These are phyloP conservation scores for Litchi chinensis DNA, from an alignment of 345 rosid genomes.

Conservation along the genomic window DNA sequence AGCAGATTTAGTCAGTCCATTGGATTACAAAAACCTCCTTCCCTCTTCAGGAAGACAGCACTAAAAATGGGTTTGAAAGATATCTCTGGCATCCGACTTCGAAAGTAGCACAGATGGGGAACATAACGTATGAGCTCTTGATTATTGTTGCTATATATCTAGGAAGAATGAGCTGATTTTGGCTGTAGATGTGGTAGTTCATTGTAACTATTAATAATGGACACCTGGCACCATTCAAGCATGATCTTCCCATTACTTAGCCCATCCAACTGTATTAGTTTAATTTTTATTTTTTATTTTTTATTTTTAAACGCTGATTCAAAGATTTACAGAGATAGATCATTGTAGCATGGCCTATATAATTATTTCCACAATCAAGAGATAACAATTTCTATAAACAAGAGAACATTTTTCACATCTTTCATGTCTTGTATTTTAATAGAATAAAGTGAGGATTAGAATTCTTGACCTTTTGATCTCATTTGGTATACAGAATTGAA, in stretches of 20 bases:
- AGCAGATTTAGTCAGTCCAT: constrained; percentile 71
- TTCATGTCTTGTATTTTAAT: too few relatives aligned
- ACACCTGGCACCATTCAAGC: neutral
- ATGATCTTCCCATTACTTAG: neutral
- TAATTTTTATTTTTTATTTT: too few relatives aligned
- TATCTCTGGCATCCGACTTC: constrained; percentile 66
- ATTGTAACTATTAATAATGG: too few relatives aligned
- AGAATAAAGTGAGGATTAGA: too few relatives aligned
- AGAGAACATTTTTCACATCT: too few relatives aligned
- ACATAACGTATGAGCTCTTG: neutral
- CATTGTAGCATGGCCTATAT: too few relatives aligned
- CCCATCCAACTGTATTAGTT: neutral
- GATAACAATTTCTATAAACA: too few relatives aligned
- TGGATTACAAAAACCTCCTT: constrained; percentile 78
- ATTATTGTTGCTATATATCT: neutral
- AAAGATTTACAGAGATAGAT: too few relatives aligned
- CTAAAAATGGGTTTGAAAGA: constrained; percentile 94
- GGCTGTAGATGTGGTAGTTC: neutral
- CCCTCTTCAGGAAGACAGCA: constrained; percentile 81
- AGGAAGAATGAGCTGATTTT: neutral
- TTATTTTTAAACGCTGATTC: too few relatives aligned
- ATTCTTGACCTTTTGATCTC: too few relatives aligned
- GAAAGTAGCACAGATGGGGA: constrained; percentile 30
- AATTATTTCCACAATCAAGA: too few relatives aligned
- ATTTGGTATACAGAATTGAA: too few relatives aligned